These are phyloP conservation scores for Stachybotrys chartarum DNA, from an alignment of 2,329 filamentous ascomycete genomes.

Conservation along the genomic window DNA sequence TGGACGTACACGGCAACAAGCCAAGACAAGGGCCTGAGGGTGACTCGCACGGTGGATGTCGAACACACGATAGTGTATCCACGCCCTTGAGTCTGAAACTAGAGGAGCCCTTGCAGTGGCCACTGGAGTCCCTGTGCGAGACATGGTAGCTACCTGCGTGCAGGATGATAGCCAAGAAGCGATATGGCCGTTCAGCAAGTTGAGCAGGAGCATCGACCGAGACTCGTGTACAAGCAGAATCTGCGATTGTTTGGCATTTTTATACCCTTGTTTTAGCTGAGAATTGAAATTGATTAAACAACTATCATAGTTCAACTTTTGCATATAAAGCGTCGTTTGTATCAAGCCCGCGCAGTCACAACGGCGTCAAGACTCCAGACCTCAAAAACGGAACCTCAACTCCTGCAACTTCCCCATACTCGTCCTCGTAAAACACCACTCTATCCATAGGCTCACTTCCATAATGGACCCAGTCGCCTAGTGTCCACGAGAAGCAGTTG, in stretches of 20 bases:
- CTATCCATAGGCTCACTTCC: constrained; percentile 24
- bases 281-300: neutral
- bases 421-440: constrained; percentile 20
- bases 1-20: neutral
- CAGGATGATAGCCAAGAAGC: no score
- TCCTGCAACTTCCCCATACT: constrained; percentile 14
- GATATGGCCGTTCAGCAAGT: no score
- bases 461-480: constrained; percentile 27
- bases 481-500: constrained; percentile 22
- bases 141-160: no score
- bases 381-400: constrained; percentile 25
- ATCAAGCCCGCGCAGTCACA: neutral
- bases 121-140: no score
- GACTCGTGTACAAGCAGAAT: no score
- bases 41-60: neutral
- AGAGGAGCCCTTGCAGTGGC: no score
- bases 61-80: neutral
- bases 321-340: neutral
- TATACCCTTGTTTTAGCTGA: no score
- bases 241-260: no score
- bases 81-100: neutral
- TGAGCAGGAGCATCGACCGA: no score
- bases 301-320: neutral
- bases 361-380: constrained; percentile 14
- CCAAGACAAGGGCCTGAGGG: neutral